phyloP scores from a whole-genome alignment of 2,329 filamentous ascomycete genomes.

The Curvularia spicifera region DNA sequence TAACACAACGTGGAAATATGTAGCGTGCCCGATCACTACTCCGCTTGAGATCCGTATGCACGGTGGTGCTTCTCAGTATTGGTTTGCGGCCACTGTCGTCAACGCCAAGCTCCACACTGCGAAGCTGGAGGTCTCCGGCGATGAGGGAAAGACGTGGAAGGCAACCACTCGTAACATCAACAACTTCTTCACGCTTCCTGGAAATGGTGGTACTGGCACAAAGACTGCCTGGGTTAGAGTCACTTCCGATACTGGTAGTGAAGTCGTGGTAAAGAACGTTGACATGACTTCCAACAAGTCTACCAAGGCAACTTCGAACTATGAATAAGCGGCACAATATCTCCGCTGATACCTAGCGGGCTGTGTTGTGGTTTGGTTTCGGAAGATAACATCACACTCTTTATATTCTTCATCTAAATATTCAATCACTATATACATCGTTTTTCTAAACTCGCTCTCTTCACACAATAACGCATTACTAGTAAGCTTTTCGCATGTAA shows the following conservation, averaged over 20 bases:
- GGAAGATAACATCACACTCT: neutral
- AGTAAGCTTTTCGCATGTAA: no score
- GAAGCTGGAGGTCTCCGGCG: neutral
- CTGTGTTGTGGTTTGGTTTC: neutral
- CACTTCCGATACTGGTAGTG: neutral
- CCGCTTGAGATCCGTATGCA: conserved; percentile 3
- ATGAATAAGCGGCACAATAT: neutral
- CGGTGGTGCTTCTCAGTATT: neutral
- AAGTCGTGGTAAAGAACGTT: conserved; percentile 1
- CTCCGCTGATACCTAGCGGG: neutral
- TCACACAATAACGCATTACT: no score
- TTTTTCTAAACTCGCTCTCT: no score
- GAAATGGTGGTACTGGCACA: neutral
- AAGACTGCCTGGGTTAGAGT: neutral
- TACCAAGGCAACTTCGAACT: neutral
- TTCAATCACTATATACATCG: neutral
- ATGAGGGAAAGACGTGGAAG: conserved; percentile 1
- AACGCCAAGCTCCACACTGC: conserved; percentile 1
- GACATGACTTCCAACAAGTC: neutral
- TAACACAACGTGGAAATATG: neutral
- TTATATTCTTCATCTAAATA: neutral
- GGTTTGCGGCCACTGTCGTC: neutral
- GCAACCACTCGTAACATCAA: neutral
- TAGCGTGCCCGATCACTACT: neutral
- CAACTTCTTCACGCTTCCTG: conserved; percentile 3